A percentile compares a stretch with the other conserved stretches of the same genome.
Evolutionary conservation across 441 rosid genomes (phyloP).

Genomic region (Euphorbia celastroides): DNA sequence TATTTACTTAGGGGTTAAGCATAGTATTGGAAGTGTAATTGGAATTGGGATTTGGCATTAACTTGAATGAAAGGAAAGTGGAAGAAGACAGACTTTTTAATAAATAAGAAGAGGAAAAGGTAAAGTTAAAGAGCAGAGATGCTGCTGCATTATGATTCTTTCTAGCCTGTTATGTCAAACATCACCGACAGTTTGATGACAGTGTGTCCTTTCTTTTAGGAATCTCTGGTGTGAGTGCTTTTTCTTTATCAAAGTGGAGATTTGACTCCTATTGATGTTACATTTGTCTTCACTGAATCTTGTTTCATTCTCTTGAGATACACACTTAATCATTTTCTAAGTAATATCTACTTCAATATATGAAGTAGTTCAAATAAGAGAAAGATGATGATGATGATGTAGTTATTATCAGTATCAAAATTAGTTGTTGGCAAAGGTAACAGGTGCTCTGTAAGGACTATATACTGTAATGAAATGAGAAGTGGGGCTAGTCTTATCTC

Average conservation of each 20-base stretch:
- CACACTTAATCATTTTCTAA: slow-evolving; percentile 10
- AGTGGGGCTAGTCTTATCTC: neutral
- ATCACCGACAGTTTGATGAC: slow-evolving; percentile 26
- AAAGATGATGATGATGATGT: slow-evolving; percentile 5
- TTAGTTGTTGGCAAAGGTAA: slow-evolving; percentile 1
- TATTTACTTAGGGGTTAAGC: slow-evolving; percentile 10
- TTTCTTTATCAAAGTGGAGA: slow-evolving; percentile 27
- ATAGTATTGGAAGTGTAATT: neutral
- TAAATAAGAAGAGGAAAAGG: slow-evolving; percentile 20
- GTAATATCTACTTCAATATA: slow-evolving; percentile 2
- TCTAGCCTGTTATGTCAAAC: slow-evolving; percentile 21
- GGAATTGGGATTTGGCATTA: slow-evolving; percentile 16
- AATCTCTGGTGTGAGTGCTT: slow-evolving; percentile 21
- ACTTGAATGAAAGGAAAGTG: slow-evolving; percentile 19
- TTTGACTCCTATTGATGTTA: slow-evolving; percentile 21
- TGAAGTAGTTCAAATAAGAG: neutral
- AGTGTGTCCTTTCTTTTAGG: slow-evolving; percentile 15
- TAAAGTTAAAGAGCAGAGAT: slow-evolving; percentile 30
- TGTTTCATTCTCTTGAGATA: slow-evolving; percentile 16
- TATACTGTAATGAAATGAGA: neutral
- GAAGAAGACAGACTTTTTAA: slow-evolving; percentile 11
- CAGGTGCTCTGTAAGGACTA: neutral
- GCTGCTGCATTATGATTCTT: slow-evolving; percentile 22
- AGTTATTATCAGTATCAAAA: neutral
- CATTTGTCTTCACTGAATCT: slow-evolving; percentile 13